Evolutionary conservation across 2,329 filamentous ascomycete species (phyloP).

Genomic region (Nothophoma quercina): DNA sequence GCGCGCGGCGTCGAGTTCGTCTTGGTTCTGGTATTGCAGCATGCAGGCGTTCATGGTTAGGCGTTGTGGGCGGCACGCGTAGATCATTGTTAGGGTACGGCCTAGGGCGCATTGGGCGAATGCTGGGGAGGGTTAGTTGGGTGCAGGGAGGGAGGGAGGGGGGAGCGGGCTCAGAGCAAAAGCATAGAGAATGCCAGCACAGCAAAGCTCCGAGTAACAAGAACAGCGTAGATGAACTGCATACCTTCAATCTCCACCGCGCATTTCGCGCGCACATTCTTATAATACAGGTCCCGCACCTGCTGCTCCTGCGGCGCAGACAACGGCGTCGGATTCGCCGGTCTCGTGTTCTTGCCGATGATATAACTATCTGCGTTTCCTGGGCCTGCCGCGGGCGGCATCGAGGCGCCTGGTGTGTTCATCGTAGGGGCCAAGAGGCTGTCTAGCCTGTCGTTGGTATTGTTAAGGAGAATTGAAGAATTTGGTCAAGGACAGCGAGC

Average conservation of each 20-base stretch:
- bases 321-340: slow-evolving; percentile 68
- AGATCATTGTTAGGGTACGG: slow-evolving; percentile 86
- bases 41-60: slow-evolving; percentile 94
- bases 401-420: slow-evolving; percentile 15
- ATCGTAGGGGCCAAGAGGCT: not conserved
- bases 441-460: too few species aligned
- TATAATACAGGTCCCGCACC: slow-evolving; percentile 79
- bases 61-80: slow-evolving; percentile 81
- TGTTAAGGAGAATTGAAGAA: too few species aligned
- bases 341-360: slow-evolving; percentile 29
- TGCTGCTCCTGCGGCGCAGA: slow-evolving; percentile 72
- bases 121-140: slow-evolving; percentile 59
- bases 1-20: slow-evolving; percentile 84
- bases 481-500: too few species aligned
- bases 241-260: slow-evolving; percentile 67
- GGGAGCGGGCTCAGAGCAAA: too few species aligned
- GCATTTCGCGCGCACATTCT: slow-evolving; percentile 79
- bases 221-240: not conserved
- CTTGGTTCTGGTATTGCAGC: slow-evolving; percentile 82
- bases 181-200: too few species aligned
- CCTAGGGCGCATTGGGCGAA: slow-evolving; percentile 90
- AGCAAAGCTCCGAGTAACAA: too few species aligned
- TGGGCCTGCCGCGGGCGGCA: slow-evolving; percentile 4
- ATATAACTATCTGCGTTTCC: slow-evolving; percentile 26
- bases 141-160: not conserved